phyloP scores from a whole-genome alignment of 495 filamentous ascomycete genomes.

The Lophiotrema nucula region DNA sequence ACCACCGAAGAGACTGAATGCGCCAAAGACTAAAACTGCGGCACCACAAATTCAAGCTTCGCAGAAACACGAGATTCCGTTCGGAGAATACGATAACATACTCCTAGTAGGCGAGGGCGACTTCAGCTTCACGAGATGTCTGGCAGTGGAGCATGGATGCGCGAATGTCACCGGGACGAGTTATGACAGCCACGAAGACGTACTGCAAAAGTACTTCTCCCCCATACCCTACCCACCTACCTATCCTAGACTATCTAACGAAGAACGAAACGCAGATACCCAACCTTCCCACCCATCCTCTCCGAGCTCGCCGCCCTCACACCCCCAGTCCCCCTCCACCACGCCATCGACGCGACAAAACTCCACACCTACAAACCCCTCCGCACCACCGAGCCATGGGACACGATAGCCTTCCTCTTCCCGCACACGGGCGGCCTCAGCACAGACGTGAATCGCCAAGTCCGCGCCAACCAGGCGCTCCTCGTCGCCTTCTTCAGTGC shows the following conservation, averaged over 20 bases:
- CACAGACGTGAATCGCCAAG: constrained; percentile 91
- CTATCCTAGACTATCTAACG: constrained; percentile 18
- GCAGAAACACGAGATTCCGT: constrained; percentile 52
- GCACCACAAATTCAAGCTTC: constrained; percentile 5
- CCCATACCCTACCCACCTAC: neutral
- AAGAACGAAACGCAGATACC: constrained; percentile 60
- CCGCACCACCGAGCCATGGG: constrained; percentile 51
- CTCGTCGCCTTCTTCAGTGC: constrained; percentile 23
- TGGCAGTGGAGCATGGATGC: constrained; percentile 70
- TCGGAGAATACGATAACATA: constrained; percentile 65
- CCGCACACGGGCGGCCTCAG: constrained; percentile 89
- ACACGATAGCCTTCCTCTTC: constrained; percentile 90
- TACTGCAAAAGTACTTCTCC: constrained; percentile 20
- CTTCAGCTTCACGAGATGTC: constrained; percentile 80
- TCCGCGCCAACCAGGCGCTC: constrained; percentile 74
- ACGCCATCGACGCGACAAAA: constrained; percentile 28
- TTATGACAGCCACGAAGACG: constrained; percentile 49
- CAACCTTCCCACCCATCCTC: constrained; percentile 65
- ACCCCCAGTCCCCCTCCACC: constrained; percentile 20
- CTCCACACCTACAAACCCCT: constrained; percentile 18
- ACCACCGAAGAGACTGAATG: too few relatives aligned
- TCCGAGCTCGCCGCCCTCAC: constrained; percentile 45
- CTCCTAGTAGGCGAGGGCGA: constrained; percentile 90
- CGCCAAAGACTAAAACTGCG: neutral
- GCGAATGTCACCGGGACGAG: constrained; percentile 62